Evolutionary conservation across 805 yeast genomes (phyloP).

Genomic region (Saccharomyces jurei): DNA sequence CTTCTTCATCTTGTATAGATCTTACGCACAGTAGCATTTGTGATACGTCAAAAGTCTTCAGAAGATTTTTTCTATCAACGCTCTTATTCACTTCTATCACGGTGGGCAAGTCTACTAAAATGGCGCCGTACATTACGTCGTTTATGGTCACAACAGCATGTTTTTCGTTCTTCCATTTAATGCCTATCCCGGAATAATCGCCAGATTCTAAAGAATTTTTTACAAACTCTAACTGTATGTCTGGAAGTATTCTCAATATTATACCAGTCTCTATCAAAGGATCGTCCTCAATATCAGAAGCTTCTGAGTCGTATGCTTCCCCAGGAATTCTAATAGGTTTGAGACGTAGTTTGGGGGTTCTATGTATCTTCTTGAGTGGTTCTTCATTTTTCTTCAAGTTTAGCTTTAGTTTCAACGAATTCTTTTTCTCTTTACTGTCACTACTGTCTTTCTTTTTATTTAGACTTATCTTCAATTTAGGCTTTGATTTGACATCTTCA

Average conservation of each 20-base stretch:
- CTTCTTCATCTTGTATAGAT: slow-evolving; percentile 40
- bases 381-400: slow-evolving; percentile 23
- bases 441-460: slow-evolving; percentile 8
- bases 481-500: slow-evolving; percentile 7
- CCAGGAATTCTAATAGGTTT: slow-evolving; percentile 70
- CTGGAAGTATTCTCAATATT: slow-evolving; percentile 59
- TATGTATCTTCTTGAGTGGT: slow-evolving; percentile 23
- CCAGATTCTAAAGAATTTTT: slow-evolving; percentile 71
- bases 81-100: slow-evolving; percentile 81
- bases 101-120: slow-evolving; percentile 83
- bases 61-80: slow-evolving; percentile 74
- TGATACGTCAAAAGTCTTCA: slow-evolving; percentile 76
- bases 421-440: slow-evolving; percentile 1
- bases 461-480: slow-evolving; percentile 20
- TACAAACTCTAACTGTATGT: slow-evolving; percentile 49
- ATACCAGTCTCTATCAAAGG: slow-evolving; percentile 87
- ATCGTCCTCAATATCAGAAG: slow-evolving; percentile 91
- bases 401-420: slow-evolving; percentile 18
- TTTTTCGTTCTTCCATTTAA: slow-evolving; percentile 76
- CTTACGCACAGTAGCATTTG: slow-evolving; percentile 77
- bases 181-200: slow-evolving; percentile 59
- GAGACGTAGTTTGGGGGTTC: slow-evolving; percentile 41
- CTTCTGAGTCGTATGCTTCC: slow-evolving; percentile 95
- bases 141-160: slow-evolving; percentile 73
- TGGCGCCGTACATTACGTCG: slow-evolving; percentile 67